phyloP scores from a whole-genome alignment of 116 monocot genomes.

The Posidonia oceanica region DNA sequence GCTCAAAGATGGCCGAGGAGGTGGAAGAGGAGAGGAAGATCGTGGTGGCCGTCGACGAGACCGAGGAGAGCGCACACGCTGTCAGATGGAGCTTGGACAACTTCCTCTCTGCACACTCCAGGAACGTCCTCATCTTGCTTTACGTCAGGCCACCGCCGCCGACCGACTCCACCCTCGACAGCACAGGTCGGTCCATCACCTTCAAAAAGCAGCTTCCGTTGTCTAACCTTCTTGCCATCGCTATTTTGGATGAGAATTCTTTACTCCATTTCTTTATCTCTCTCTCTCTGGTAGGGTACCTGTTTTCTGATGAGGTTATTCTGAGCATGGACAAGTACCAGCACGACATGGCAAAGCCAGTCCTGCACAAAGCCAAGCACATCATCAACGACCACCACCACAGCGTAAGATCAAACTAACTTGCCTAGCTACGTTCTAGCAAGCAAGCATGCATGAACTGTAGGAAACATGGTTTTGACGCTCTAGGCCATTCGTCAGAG shows the following conservation, averaged over 20 bases:
- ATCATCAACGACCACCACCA: not conserved
- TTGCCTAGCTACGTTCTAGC: not conserved
- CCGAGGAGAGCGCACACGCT: constrained; percentile 17
- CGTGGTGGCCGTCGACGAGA: constrained; percentile 20
- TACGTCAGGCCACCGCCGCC: constrained; percentile 5
- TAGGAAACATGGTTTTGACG: not conserved
- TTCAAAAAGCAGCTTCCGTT: not conserved
- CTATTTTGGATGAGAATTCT: not conserved
- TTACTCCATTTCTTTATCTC: not conserved
- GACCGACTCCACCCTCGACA: constrained; percentile 6
- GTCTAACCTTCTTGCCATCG: no score
- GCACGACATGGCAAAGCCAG: constrained; percentile 8
- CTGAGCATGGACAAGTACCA: constrained; percentile 15
- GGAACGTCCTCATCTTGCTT: constrained; percentile 13
- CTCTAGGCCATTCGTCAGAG: not conserved
- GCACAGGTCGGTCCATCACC: constrained; percentile 6
- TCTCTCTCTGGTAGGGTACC: constrained; percentile 3
- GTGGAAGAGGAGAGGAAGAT: constrained; percentile 10
- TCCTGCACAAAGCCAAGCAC: constrained; percentile 10
- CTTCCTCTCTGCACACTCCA: constrained; percentile 2
- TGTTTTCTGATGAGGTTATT: constrained; percentile 14
- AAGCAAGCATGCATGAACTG: not conserved
- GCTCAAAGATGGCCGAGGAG: not conserved
- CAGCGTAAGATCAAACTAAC: not conserved
- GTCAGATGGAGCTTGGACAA: constrained; percentile 14